A percentile compares a stretch with the other conserved stretches of the same genome.
Conservation (phyloP, 805 yeast species). For the Torulaspora microellipsoides region DNA sequence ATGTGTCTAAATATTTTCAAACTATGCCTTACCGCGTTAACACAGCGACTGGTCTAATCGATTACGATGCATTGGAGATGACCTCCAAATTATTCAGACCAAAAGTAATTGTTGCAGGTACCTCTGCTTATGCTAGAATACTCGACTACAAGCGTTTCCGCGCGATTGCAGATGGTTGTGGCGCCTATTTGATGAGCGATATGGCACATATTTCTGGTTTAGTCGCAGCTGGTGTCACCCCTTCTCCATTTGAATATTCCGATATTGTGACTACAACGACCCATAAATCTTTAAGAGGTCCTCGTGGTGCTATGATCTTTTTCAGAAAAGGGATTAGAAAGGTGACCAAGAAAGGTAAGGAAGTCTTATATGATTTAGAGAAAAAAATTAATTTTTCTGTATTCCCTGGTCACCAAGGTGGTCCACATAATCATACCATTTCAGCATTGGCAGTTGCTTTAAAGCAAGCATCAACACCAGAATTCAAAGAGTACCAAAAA, state of each 20-base stretch:
- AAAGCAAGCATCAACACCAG: slow-evolving; percentile 86
- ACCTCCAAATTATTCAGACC: slow-evolving; percentile 89
- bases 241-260: slow-evolving; percentile 87
- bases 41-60: slow-evolving; percentile 82
- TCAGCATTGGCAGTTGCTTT: slow-evolving; percentile 94
- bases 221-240: slow-evolving; percentile 89
- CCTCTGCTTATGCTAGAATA: slow-evolving; percentile 90
- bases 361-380: slow-evolving; percentile 81
- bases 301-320: slow-evolving; percentile 98
- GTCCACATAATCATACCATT: slow-evolving; percentile 98
- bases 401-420: slow-evolving; percentile 99
- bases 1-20: slow-evolving; percentile 89
- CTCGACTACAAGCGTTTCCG: slow-evolving; percentile 89
- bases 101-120: slow-evolving; percentile 91
- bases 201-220: slow-evolving; percentile 98
- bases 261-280: slow-evolving; percentile 98
- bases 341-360: slow-evolving; percentile 78
- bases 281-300: slow-evolving; percentile 96
- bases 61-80: slow-evolving; percentile 80
- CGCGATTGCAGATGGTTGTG: slow-evolving; percentile 85
- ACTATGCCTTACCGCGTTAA: slow-evolving; percentile 96
- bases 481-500: slow-evolving; percentile 79
- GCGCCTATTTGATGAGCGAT: slow-evolving; percentile 88
- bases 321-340: slow-evolving; percentile 91
- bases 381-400: slow-evolving; percentile 91